Evolutionary conservation across 2,329 filamentous ascomycete species (phyloP).

Genomic region (Emergomyces orientalis): DNA sequence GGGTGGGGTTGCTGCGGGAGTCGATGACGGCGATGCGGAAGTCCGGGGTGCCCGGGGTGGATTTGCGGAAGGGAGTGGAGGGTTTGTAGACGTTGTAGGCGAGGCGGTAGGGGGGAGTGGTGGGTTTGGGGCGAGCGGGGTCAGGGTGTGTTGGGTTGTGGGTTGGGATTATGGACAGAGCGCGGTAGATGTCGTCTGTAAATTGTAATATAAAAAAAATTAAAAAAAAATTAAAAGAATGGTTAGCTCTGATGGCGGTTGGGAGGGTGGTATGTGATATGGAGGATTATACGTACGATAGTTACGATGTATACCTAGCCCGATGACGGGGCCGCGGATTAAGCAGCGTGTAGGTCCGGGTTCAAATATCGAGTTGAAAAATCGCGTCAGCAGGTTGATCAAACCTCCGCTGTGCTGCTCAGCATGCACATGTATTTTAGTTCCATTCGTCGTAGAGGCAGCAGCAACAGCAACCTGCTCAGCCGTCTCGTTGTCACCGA

Average conservation of each 20-base stretch:
- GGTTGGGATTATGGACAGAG: slow-evolving; percentile 62
- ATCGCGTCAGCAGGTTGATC: slow-evolving; percentile 24
- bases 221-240: too few relatives aligned
- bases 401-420: slow-evolving; percentile 17
- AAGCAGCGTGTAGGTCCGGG: slow-evolving; percentile 20
- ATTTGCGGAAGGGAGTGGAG: slow-evolving; percentile 62
- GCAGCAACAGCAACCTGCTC: background rate
- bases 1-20: slow-evolving; percentile 53
- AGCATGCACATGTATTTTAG: background rate
- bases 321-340: slow-evolving; percentile 42
- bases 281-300: slow-evolving; percentile 36
- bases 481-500: slow-evolving; percentile 17
- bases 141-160: slow-evolving; percentile 9
- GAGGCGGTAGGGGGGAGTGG: slow-evolving; percentile 55
- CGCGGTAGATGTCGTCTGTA: slow-evolving; percentile 63
- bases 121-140: slow-evolving; percentile 12
- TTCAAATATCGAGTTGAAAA: slow-evolving; percentile 29
- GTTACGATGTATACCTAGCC: slow-evolving; percentile 45
- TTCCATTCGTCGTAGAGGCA: background rate
- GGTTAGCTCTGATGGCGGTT: slow-evolving; percentile 20
- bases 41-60: slow-evolving; percentile 66
- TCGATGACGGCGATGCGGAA: slow-evolving; percentile 78
- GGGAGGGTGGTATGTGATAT: background rate
- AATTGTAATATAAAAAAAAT: too few relatives aligned
- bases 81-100: slow-evolving; percentile 79